These are phyloP conservation scores for Fusarium sp. DNA, from an alignment of 2,329 filamentous ascomycete genomes.

Conservation along the genomic window DNA sequence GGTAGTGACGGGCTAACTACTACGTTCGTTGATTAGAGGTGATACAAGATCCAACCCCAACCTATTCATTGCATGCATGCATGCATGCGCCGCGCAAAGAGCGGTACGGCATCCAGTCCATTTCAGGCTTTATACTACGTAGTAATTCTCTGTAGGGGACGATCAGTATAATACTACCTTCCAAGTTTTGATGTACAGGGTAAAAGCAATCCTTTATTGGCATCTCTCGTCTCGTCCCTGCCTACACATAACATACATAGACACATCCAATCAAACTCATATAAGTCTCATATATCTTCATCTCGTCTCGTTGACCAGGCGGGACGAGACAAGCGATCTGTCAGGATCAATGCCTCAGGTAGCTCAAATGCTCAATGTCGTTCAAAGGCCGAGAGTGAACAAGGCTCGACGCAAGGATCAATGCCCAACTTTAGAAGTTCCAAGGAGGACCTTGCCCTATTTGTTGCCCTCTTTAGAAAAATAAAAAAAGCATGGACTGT, in stretches of 20 bases:
- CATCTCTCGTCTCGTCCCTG: neutral
- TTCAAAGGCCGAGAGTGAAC: conserved; percentile 18
- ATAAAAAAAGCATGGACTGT: neutral
- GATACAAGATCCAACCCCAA: neutral
- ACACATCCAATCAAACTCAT: neutral
- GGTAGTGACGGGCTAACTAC: neutral
- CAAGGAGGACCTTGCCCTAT: conserved; percentile 10
- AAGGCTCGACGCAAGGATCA: conserved; percentile 14
- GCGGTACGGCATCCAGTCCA: conserved; percentile 19
- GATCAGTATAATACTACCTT: conserved; percentile 23
- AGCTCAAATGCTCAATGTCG: conserved; percentile 19
- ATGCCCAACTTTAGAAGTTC: neutral
- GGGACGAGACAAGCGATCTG: conserved; percentile 8
- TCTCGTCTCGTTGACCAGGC: conserved; percentile 12
- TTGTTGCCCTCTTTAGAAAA: neutral
- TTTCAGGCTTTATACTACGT: conserved; percentile 1
- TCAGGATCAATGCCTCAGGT: conserved; percentile 34
- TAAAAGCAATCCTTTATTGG: conserved; percentile 4
- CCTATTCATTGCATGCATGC: conserved; percentile 13
- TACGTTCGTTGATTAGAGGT: conserved; percentile 1
- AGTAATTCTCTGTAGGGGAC: no score
- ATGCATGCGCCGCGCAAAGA: conserved; percentile 19
- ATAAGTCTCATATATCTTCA: conserved; percentile 1
- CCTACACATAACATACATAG: neutral
- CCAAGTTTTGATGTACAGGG: neutral